Evolutionary conservation across 768 basidiomycete species (phyloP).

Genomic region (Leccinum obscurum): DNA sequence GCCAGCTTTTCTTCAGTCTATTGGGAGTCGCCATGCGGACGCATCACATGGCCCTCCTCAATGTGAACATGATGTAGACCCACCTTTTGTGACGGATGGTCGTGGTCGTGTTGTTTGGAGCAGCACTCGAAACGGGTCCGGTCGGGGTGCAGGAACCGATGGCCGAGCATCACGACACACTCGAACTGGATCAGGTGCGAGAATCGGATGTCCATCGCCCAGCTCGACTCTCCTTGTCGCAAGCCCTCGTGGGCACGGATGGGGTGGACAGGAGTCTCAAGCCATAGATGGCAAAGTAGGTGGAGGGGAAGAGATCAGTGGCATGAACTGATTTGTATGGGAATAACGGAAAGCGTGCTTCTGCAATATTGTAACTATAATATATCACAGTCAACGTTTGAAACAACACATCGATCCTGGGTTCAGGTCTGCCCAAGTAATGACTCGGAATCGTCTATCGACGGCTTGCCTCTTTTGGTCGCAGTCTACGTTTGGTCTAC

Average conservation of each 20-base stretch:
- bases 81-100: conserved; percentile 62
- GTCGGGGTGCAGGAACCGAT: conserved; percentile 19
- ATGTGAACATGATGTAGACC: conserved; percentile 26
- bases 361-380: conserved; percentile 14
- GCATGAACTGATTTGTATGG: conserved; percentile 12
- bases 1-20: conserved; percentile 2
- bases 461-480: too few relatives aligned
- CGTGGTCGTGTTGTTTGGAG: conserved; percentile 58
- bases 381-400: neutral
- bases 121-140: conserved; percentile 27
- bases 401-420: neutral
- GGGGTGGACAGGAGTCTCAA: conserved; percentile 24
- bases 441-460: too few relatives aligned
- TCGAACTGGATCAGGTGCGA: conserved; percentile 22
- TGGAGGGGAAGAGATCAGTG: conserved; percentile 13
- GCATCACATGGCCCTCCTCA: conserved; percentile 14
- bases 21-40: conserved; percentile 5
- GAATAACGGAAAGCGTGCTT: neutral
- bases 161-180: conserved; percentile 23
- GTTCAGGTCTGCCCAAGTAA: neutral
- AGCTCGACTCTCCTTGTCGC: conserved; percentile 8
- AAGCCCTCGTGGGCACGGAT: conserved; percentile 17
- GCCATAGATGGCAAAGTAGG: conserved; percentile 19
- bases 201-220: conserved; percentile 18
- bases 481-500: too few relatives aligned